Conservation (phyloP, 768 basidiomycete species). For the Ramaria sp. region DNA sequence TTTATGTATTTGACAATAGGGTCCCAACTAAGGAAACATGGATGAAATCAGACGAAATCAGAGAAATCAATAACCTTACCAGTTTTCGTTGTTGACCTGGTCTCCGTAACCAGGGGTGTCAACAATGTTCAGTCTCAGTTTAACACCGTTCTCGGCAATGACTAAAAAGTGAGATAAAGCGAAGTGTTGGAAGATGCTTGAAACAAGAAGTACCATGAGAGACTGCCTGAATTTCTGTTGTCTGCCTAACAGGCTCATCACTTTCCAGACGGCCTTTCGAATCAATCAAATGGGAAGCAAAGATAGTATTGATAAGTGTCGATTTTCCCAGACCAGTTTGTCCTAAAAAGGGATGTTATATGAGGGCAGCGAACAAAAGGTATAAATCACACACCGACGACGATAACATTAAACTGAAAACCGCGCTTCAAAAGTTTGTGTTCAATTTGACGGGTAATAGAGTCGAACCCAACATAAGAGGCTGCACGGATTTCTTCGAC, state of each 20-base stretch:
- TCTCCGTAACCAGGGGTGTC: slow-evolving; percentile 99
- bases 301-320: slow-evolving; percentile 97
- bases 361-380: slow-evolving; percentile 5
- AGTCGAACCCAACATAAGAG: slow-evolving; percentile 96
- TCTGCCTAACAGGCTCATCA: slow-evolving; percentile 86
- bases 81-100: slow-evolving; percentile 98
- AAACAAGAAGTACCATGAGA: slow-evolving; percentile 65
- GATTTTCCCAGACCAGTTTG: slow-evolving; percentile 98
- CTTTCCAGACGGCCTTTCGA: slow-evolving; percentile 87
- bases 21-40: slow-evolving; percentile 70
- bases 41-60: background rate
- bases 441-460: slow-evolving; percentile 95
- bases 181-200: slow-evolving; percentile 6
- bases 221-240: slow-evolving; percentile 91
- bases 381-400: slow-evolving; percentile 59
- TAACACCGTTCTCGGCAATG: slow-evolving; percentile 93
- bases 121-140: slow-evolving; percentile 91
- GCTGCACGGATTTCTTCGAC: slow-evolving; percentile 78
- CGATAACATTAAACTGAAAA: slow-evolving; percentile 99
- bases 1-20: slow-evolving; percentile 99
- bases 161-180: slow-evolving; percentile 34
- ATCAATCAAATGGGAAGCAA: slow-evolving; percentile 96
- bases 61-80: slow-evolving; percentile 37
- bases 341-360: slow-evolving; percentile 33
- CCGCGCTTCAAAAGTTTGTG: slow-evolving; percentile 98